Evolutionary conservation across 768 basidiomycete species (phyloP).

Genomic region (Mycena pura): DNA sequence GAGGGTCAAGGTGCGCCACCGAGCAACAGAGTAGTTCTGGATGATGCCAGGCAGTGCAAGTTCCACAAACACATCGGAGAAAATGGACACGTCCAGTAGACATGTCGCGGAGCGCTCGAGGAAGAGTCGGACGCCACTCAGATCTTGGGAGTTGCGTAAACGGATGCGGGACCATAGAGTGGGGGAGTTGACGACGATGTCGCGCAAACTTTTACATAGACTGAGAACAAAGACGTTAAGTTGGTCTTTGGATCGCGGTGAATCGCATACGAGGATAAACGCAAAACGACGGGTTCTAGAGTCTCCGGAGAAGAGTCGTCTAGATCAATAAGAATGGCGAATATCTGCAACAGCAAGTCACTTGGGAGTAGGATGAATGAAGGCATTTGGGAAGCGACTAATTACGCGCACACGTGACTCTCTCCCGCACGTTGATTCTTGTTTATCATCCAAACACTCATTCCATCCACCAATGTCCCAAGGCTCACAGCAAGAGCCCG

Average conservation of each 20-base stretch:
- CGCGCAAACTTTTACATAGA: conserved; percentile 38
- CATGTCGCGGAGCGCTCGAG: conserved; percentile 36
- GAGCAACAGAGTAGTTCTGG: neutral
- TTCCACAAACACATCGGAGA: conserved; percentile 2
- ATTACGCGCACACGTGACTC: conserved; percentile 1
- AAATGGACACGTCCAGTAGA: conserved; percentile 29
- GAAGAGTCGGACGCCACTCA: conserved; percentile 24
- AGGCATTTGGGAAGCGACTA: neutral
- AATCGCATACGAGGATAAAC: conserved; percentile 4
- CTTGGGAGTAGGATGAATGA: conserved; percentile 12
- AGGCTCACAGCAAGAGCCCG: conserved; percentile 53
- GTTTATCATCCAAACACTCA: neutral
- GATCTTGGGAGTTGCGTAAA: conserved; percentile 14
- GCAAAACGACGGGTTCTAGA: conserved; percentile 5
- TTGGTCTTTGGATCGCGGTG: neutral
- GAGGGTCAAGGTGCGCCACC: conserved; percentile 12
- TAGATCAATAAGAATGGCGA: neutral
- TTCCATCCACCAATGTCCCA: conserved; percentile 56
- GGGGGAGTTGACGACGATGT: conserved; percentile 32
- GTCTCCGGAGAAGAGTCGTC: neutral
- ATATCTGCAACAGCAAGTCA: conserved; percentile 22
- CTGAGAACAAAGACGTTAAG: conserved; percentile 27
- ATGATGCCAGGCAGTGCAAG: neutral
- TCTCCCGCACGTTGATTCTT: neutral
- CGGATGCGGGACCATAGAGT: conserved; percentile 38